Percentiles rank a stretch among this genome's conserved stretches.
Conservation (phyloP, 2,329 filamentous ascomycete genomes). For the Fusarium verrucosum region DNA sequence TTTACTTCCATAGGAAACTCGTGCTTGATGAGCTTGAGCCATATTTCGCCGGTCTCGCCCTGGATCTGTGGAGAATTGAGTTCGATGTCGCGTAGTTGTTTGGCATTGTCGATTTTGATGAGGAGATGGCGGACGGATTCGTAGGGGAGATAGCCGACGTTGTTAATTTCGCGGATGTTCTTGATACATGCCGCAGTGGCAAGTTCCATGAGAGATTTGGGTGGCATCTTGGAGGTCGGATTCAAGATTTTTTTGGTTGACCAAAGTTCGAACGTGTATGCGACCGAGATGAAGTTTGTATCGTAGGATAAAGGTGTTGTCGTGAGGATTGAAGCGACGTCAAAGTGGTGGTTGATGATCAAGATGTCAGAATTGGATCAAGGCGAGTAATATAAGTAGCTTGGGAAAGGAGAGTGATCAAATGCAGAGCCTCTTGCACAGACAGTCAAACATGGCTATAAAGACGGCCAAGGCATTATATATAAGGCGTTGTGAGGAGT, state of each 20-base stretch:
- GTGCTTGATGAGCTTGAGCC: conserved; percentile 80
- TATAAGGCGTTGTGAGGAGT: not conserved
- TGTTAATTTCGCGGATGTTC: conserved; percentile 66
- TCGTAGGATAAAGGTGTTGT: not conserved
- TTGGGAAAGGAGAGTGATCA: not conserved
- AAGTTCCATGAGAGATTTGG: conserved; percentile 62
- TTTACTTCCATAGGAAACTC: conserved; percentile 75
- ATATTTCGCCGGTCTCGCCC: conserved; percentile 75
- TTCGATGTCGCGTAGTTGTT: conserved; percentile 80
- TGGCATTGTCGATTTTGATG: conserved; percentile 73
- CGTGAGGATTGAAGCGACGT: not conserved
- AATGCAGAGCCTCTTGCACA: not conserved
- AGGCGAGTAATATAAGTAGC: not conserved
- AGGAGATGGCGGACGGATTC: conserved; percentile 71
- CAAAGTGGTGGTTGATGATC: not conserved
- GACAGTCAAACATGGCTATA: not conserved
- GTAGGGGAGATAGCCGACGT: conserved; percentile 78
- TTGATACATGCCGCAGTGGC: conserved; percentile 62
- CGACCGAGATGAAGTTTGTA: not conserved
- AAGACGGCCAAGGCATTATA: not conserved
- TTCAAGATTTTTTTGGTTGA: not conserved
- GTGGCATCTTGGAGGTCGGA: conserved; percentile 46
- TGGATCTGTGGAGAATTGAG: conserved; percentile 78
- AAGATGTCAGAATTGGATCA: not conserved
- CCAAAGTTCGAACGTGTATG: not conserved